Base-by-base conservation (phyloP, 2,329 filamentous ascomycete species). In the Diaporthe amygdali region DNA sequence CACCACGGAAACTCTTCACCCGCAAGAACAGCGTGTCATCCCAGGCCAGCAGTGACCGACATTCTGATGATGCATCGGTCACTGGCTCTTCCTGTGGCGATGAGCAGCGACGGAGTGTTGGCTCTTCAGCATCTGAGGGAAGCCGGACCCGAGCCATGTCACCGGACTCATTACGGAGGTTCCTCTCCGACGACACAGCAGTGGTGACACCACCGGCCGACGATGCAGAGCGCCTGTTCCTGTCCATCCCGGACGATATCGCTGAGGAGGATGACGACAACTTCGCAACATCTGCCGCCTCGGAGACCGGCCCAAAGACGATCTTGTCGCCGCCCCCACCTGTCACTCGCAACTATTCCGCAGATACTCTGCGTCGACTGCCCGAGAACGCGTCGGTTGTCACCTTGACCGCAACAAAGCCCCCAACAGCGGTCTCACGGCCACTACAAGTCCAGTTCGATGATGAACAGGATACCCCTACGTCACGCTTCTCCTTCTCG, bases 201-300 rank as follows among this genome's bases (percentile, higher is more conserved):
- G 69, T 78, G 74, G 73, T 70, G 5, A 59, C 79, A 12, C 77
- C 80, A n/a, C 77, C 80, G 9, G 78, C 79, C 2, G 71, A 76
- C 66, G 75, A 76, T 37, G 79, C 78, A 49, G 82, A 85, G 69
- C 76, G 79, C 32, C 78, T 78, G 14, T 76, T 76, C 15, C 74
- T 85, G 30, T 75, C 76, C 47, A 86, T 87, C 27, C 83, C 84
- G 2, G 83, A 86, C 63, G 83, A 87, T 68, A 85, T 84, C 46
- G 81, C 78, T 9, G 87, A 88, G 68, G 85, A 87, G 66, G 81
- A 81, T 54, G 88, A 90, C 63, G 88, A 91, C 74, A 91, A 91
- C 79, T 91, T 91, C 75, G 88, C 88, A n/a, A 85, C 83, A 5
- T 86, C 86, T 1, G 84, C 85, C 4, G 76, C 79, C 8, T 84